These are phyloP conservation scores for Wallacemonas sp. DNA, from an alignment of 208 protist genomes.

Conservation along the genomic window DNA sequence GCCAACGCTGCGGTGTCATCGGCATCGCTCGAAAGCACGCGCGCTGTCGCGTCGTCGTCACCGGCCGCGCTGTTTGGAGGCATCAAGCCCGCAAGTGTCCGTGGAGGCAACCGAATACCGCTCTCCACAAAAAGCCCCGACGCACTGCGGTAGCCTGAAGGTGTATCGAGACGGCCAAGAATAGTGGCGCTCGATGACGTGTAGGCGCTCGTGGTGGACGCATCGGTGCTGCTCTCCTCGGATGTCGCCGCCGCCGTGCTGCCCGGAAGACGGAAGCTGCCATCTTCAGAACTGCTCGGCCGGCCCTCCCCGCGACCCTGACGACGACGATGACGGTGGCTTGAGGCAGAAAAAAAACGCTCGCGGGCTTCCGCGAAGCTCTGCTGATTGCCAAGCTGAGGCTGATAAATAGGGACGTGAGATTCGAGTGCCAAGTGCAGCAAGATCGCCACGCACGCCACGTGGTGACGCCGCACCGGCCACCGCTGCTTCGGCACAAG, in stretches of 20 bases:
- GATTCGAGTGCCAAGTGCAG: constrained; percentile 77
- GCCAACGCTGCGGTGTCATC: constrained; percentile 4
- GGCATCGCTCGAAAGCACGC: constrained; percentile 5
- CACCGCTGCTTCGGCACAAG: constrained; percentile 70
- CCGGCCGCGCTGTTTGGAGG: not conserved
- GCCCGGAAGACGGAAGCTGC: no score
- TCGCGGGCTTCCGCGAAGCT: constrained; percentile 28
- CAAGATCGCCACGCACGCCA: constrained; percentile 62
- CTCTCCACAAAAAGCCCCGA: constrained; percentile 11
- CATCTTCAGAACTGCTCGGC: constrained; percentile 3
- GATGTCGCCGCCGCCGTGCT: no score
- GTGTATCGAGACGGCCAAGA: constrained; percentile 4
- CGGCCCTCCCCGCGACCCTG: not conserved
- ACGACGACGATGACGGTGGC: not conserved
- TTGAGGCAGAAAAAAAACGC: constrained; percentile 20
- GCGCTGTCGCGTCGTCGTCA: not conserved
- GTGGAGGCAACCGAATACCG: constrained; percentile 9
- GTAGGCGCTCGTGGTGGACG: constrained; percentile 6
- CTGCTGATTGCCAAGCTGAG: constrained; percentile 36
- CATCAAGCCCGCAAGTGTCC: not conserved
- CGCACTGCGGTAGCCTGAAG: constrained; percentile 12
- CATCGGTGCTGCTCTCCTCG: constrained; percentile 40
- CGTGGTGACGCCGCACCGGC: constrained; percentile 63
- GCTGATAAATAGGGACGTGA: constrained; percentile 50
- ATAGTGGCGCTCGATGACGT: not conserved